Base-by-base conservation (phyloP, 1,284 basidiomycete species). In the Fomitiporia mediterranea region DNA sequence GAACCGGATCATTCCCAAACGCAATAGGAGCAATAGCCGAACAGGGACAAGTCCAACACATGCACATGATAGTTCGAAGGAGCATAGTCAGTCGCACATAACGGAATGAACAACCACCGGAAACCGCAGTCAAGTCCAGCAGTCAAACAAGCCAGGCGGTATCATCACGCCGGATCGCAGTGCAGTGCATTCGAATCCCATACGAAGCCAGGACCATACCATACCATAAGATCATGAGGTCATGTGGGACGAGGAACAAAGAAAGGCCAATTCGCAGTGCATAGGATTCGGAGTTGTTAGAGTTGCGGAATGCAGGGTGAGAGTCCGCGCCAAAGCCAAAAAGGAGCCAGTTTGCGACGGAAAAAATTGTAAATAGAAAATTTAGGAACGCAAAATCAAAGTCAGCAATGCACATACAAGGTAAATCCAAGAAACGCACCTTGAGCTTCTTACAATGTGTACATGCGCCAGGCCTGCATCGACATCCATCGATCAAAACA, bases 401-500 rank as follows among this genome's bases (percentile, higher is more conserved):
- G 32, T 34, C 25, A 35, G 59, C 57, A n/a, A n/a, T n/a, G n/a
- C n/a, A n/a, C n/a, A n/a, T n/a, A n/a, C n/a, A n/a, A n/a, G n/a
- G n/a, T n/a, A n/a, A n/a, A n/a, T n/a, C n/a, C n/a, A n/a, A n/a
- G 15, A 56, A 43, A 72, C 83, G 59, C 69, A 86, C 88, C 83
- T 91, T 91, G 66, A 91, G 80, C 64, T 83, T 85, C 70, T 89
- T 91, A 77, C 88, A 91, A 65, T 89, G 81, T 7, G 78, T 85
- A 68, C 88, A 91, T 40, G 88, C 88, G 60, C 88, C 86, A 58
- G 84, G 82, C 52, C 87, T 90, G 67, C 53, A 19, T 15, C 55
- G 37, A 47, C 47, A 57, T 51, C 38, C 49, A 28, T 17, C 28
- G n/a, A 21, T 35, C 35, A 37, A 35, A 53, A 30, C 43, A 17